Base-by-base conservation (phyloP, 208 protist species). In the Leishmania gerbilli region DNA sequence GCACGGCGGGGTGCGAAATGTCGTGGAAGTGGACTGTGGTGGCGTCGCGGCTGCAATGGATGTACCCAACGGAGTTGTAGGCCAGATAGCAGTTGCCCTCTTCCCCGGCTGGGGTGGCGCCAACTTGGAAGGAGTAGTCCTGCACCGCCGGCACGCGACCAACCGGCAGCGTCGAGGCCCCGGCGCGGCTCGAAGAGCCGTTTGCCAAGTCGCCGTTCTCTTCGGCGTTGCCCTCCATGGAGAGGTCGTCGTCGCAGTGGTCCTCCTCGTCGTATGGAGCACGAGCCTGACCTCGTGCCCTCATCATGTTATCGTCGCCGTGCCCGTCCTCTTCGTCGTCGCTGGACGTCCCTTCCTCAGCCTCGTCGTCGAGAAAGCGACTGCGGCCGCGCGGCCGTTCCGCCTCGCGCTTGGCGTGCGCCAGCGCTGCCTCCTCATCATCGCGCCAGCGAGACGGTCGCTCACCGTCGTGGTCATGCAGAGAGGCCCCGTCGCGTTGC, bases 11-110 rank as follows among this genome's bases (percentile, higher is more conserved):
- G 58, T 87, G 72, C 34, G 90, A 89, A 42, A 96, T 91, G 76
- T 97, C 92, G 83, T 96, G 94, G 80, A 97, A 97, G 85, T 95
- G 89, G 42, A 97, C 84, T 0, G 86, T 93, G 8, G 91, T 94
- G 34, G 82, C 83, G 11, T 94, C 89, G 31, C 82, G 74, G 21
- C 87, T 89, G 84, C 79, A 81, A 79, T 89, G 91, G 76, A 97
- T 95, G 84, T 90, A 96, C 3, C 94, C 94, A 1, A 94, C 87
- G 17, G 91, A 87, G 85, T 97, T 97, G 85, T 97, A 97, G 37
- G 94, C 94, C 2, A 97, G 81, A 82, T 95, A 97, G 83, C 94
- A 95, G 76, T 86, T 92, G 72, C 88, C 90, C 58, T 91, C 92
- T 56, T 87, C 87, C 17, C 88, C 92, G 17, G 78, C 72, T 17